These are phyloP conservation scores for Lithohypha guttulata DNA, from an alignment of 2,329 filamentous ascomycete species.

Conservation along the genomic window DNA sequence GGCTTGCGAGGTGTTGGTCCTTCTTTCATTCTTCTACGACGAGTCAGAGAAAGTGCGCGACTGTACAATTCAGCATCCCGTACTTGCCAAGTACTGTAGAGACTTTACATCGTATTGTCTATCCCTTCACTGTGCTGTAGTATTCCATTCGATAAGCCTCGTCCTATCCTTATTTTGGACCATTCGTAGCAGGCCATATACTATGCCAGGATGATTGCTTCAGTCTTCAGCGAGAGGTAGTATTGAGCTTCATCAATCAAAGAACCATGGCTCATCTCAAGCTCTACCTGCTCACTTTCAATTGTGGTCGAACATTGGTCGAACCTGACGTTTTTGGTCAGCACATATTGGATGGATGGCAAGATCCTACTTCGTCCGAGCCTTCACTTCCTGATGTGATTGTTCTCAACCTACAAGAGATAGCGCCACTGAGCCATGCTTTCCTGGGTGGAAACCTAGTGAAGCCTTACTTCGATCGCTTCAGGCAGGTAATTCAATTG, in stretches of 20 bases:
- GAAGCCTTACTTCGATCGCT: conserved; percentile 60
- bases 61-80: too few relatives aligned
- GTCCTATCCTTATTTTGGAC: too few relatives aligned
- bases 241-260: not conserved
- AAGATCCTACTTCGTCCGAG: conserved; percentile 32
- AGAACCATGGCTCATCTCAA: conserved; percentile 45
- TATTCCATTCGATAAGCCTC: too few relatives aligned
- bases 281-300: conserved; percentile 77
- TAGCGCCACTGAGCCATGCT: conserved; percentile 71
- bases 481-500: conserved; percentile 60
- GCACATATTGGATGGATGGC: conserved; percentile 49
- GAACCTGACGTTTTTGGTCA: conserved; percentile 59
- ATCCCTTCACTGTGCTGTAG: too few relatives aligned
- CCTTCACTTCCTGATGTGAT: conserved; percentile 54
- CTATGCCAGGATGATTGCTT: too few relatives aligned
- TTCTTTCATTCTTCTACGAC: too few relatives aligned
- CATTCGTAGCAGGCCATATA: too few relatives aligned
- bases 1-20: too few relatives aligned
- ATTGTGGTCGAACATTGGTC: conserved; percentile 66
- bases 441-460: conserved; percentile 79
- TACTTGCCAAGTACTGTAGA: too few relatives aligned
- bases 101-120: too few relatives aligned
- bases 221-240: too few relatives aligned
- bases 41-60: too few relatives aligned
- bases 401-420: conserved; percentile 68